A percentile compares a stretch with the other conserved stretches of the same genome.
These are phyloP conservation scores for Aspergillus campestris DNA, from an alignment of 495 filamentous ascomycete species.

Conservation along the genomic window DNA sequence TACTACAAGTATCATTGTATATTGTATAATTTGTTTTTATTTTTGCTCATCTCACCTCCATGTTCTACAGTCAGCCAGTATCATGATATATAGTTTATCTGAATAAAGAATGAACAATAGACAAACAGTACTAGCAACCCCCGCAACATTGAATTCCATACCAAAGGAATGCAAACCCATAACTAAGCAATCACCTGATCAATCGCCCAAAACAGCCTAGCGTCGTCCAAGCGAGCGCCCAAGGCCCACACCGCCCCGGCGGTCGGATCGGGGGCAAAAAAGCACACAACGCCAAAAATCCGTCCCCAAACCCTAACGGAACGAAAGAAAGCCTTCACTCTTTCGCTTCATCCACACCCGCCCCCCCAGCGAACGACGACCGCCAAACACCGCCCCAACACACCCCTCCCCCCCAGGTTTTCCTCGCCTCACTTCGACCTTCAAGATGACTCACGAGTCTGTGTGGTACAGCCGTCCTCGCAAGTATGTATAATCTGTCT, in stretches of 20 bases:
- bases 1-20: not conserved
- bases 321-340: not conserved
- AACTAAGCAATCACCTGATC: constrained; percentile 17
- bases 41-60: no score
- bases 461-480: constrained; percentile 99
- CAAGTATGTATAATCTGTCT: constrained; percentile 45
- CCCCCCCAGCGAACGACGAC: constrained; percentile 11
- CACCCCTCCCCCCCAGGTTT: constrained; percentile 23
- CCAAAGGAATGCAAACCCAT: no score
- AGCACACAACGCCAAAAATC: constrained; percentile 32
- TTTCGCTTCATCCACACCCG: not conserved
- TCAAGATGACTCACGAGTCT: constrained; percentile 95
- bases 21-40: not conserved
- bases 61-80: no score
- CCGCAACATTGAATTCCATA: not conserved
- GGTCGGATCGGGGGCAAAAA: constrained; percentile 22
- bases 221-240: constrained; percentile 22
- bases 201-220: constrained; percentile 20
- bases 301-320: not conserved
- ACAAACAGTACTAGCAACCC: no score
- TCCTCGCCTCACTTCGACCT: constrained; percentile 23
- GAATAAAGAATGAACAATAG: no score
- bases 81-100: no score
- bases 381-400: constrained; percentile 25
- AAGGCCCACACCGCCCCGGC: constrained; percentile 7